Evolutionary conservation across 257 asterid species (phyloP).

Genomic region (Leonotis leonurus): DNA sequence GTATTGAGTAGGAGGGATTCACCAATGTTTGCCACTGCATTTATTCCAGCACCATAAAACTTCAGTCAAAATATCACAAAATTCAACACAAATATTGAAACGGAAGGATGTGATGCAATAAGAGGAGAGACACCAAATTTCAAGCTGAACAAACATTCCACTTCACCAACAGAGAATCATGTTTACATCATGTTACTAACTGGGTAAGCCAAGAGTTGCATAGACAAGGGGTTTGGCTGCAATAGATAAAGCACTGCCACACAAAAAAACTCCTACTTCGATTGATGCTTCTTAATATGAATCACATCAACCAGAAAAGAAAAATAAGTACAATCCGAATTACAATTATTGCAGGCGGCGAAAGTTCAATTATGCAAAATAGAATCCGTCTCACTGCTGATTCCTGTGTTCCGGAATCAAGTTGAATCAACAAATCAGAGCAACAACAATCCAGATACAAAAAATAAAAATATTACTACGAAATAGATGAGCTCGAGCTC

Average conservation of each 20-base stretch:
- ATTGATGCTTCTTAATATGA: background rate
- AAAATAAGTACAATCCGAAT: too few relatives aligned
- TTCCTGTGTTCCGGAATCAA: background rate
- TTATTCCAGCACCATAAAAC: background rate
- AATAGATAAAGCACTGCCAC: too few relatives aligned
- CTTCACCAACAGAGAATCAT: background rate
- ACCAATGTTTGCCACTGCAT: slow-evolving; percentile 24
- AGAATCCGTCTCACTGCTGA: background rate
- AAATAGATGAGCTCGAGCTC: background rate
- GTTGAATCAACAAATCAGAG: background rate
- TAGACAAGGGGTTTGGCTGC: background rate
- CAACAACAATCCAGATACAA: background rate
- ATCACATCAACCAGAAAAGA: background rate
- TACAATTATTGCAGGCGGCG: too few relatives aligned
- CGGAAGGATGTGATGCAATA: background rate
- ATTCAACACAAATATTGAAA: background rate
- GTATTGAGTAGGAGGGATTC: slow-evolving; percentile 17
- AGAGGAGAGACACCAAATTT: background rate
- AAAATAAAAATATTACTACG: background rate
- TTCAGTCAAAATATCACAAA: background rate
- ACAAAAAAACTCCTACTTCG: background rate
- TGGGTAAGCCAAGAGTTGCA: background rate
- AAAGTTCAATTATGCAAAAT: slow-evolving; percentile 2
- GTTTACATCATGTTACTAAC: background rate
- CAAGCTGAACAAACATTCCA: background rate